A percentile compares a stretch with the other conserved stretches of the same genome.
Conservation (phyloP, 495 filamentous ascomycete genomes). For the Clavariopsis aquatica region DNA sequence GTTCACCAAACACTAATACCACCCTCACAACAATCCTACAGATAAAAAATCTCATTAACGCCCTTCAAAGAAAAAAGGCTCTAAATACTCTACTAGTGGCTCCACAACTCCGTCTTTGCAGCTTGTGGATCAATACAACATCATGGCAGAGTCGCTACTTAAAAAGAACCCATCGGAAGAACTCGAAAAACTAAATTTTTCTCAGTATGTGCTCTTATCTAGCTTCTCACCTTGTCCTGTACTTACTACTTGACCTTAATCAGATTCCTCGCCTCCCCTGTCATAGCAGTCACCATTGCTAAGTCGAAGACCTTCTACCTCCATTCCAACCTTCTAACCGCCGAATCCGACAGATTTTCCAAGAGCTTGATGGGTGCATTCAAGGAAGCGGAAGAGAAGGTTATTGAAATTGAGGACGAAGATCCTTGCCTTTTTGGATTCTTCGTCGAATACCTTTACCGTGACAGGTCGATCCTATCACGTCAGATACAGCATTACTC, state of each 20-base stretch:
- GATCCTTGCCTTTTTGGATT: constrained; percentile 23
- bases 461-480: constrained; percentile 9
- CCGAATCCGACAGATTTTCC: constrained; percentile 13
- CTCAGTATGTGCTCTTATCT: background rate
- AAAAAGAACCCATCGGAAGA: background rate
- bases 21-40: too few relatives aligned
- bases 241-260: background rate
- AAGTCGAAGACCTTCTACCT: constrained; percentile 15
- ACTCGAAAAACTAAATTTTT: background rate
- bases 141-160: background rate
- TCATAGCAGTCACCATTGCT: constrained; percentile 2
- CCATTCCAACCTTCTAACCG: constrained; percentile 16
- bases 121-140: background rate
- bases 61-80: too few relatives aligned
- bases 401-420: constrained; percentile 17
- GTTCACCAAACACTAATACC: too few relatives aligned
- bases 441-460: constrained; percentile 25
- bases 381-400: constrained; percentile 6
- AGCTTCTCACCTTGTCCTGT: background rate
- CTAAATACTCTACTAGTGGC: too few relatives aligned
- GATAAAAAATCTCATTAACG: too few relatives aligned
- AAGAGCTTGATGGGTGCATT: constrained; percentile 9
- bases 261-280: constrained; percentile 12
- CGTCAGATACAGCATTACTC: constrained; percentile 6
- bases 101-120: too few relatives aligned